These are phyloP conservation scores for Polytolypa hystricis DNA, from an alignment of 2,329 filamentous ascomycete genomes.

Conservation along the genomic window DNA sequence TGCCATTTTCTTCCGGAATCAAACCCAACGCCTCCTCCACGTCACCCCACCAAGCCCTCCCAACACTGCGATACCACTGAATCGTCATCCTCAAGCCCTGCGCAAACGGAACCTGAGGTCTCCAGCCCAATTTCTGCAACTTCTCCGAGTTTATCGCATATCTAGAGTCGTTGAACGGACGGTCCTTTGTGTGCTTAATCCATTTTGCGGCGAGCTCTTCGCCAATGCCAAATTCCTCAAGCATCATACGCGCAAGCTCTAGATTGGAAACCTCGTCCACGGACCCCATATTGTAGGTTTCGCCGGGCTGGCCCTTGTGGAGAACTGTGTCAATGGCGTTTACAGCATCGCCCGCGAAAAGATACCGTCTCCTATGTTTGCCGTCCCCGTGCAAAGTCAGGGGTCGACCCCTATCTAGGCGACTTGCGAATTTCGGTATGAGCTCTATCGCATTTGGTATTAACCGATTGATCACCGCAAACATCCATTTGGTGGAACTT, in stretches of 20 bases:
- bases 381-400: constrained; percentile 69
- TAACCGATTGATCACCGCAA: no score
- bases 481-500: no score
- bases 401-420: constrained; percentile 55
- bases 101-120: constrained; percentile 53
- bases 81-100: constrained; percentile 55
- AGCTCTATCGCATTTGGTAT: no score
- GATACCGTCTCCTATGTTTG: constrained; percentile 60
- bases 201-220: constrained; percentile 43
- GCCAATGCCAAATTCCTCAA: constrained; percentile 50
- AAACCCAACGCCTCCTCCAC: no score
- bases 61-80: constrained; percentile 53
- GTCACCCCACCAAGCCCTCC: neutral
- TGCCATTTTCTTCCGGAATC: no score
- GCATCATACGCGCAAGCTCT: constrained; percentile 53
- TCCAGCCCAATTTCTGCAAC: constrained; percentile 56
- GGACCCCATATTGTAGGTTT: constrained; percentile 75
- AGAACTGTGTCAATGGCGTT: constrained; percentile 78
- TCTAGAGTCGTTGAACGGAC: constrained; percentile 65
- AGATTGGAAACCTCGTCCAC: constrained; percentile 67
- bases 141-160: constrained; percentile 63
- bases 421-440: constrained; percentile 69
- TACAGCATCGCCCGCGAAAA: constrained; percentile 68
- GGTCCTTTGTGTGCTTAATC: constrained; percentile 65
- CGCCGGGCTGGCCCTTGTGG: constrained; percentile 61